Evolutionary conservation across 805 yeast species (phyloP).

Genomic region (Sugiyamaella marilandica): DNA sequence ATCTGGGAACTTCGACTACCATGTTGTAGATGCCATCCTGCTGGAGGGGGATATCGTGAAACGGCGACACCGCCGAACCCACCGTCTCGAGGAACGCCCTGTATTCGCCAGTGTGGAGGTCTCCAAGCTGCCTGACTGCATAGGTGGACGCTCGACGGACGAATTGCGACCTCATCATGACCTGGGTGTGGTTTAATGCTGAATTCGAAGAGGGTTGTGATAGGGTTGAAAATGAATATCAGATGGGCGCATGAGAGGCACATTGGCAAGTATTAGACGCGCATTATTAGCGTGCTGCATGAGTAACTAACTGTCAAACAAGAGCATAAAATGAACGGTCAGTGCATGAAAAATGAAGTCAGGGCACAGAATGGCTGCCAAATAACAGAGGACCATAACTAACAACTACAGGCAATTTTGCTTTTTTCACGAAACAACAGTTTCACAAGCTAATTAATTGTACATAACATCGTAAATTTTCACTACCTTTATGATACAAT

Average conservation of each 20-base stretch:
- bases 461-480: background rate
- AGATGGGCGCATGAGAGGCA: too few species aligned
- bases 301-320: too few species aligned
- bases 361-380: too few species aligned
- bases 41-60: constrained; percentile 78
- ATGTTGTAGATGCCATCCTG: constrained; percentile 62
- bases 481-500: background rate
- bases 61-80: constrained; percentile 68
- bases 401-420: background rate
- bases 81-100: constrained; percentile 75
- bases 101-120: constrained; percentile 78
- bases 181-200: too few species aligned
- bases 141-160: constrained; percentile 31
- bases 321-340: too few species aligned
- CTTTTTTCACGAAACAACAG: background rate
- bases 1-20: constrained; percentile 91
- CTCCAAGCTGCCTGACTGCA: constrained; percentile 80
- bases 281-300: too few species aligned
- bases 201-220: too few species aligned
- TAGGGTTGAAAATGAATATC: too few species aligned
- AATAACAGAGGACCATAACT: too few species aligned
- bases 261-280: too few species aligned
- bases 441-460: constrained; percentile 33
- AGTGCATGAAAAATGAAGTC: too few species aligned
- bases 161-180: background rate